Base-by-base conservation (phyloP, 768 basidiomycete species). In the Favolaschia claudopus region DNA sequence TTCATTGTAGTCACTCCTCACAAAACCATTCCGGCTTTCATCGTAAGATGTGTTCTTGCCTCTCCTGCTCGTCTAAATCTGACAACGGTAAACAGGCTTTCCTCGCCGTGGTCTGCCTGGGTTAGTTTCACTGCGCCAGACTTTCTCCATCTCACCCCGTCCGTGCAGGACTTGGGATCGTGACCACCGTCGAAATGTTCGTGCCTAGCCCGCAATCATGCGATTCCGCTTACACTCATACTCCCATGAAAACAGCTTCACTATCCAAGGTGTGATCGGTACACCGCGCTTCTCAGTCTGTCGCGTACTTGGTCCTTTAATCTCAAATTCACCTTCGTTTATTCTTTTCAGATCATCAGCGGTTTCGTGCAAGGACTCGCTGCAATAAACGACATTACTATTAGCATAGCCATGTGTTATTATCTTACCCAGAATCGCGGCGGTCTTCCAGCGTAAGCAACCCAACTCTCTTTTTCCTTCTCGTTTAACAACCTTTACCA, bases 301-400 rank as follows among this genome's bases (percentile, higher is more conserved):
- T 24, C 5, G 25, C 2, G 8, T 20, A 15, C 10, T 40, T 8
- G 39, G 20, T 15, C 50, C 47, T 10, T 22, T 22, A 15, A n/a
- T 17, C 14, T 24, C 29, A 25, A 8, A 33, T 44, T 19, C 22
- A 14, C 34, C 12, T 15, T n/a, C n/a, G n/a, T n/a, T n/a, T n/a
- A n/a, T n/a, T 17, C 6, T 22, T 6, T 36, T 12, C 37, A 62
- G 60, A 62, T 62, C 29, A 45, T 62, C n/a, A 58, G 55, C 39
- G 60, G 60, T 22, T 55, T 50, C 8, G 60, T 62, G 17, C 60
- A 62, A 36, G 60, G 60, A 13, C 44, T 62, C 29, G 60, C 60
- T 28, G 53, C 60, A 13, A 31, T 62, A n/a, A 50, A 62, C 43
- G 60, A 62, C 34, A 19, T 58, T 5, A 28, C 58, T 25, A 62